Conservation (phyloP, 495 filamentous ascomycete genomes). For the Tuber umbilicatum region DNA sequence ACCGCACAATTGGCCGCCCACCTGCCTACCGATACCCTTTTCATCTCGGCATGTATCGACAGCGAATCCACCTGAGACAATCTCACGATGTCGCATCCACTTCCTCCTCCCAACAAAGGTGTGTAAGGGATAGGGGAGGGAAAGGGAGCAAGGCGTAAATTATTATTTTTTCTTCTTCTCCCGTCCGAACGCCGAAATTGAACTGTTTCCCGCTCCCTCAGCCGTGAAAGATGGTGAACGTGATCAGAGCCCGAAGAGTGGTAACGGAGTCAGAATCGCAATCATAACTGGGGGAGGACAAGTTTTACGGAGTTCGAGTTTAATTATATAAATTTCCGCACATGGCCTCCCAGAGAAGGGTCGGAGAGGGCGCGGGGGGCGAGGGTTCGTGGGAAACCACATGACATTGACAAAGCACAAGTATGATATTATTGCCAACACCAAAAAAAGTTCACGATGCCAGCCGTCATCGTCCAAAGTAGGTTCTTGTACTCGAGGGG, state of each 20-base stretch:
- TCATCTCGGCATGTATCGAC: not conserved
- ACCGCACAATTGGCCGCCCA: constrained; percentile 25
- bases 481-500: constrained; percentile 2
- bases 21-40: not conserved
- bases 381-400: not conserved
- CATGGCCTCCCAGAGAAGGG: constrained; percentile 10
- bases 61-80: constrained; percentile 27
- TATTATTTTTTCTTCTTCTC: not conserved
- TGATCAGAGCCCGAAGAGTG: constrained; percentile 8
- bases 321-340: constrained; percentile 35
- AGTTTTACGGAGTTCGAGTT: constrained; percentile 4
- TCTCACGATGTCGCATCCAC: constrained; percentile 36
- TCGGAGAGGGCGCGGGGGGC: not conserved
- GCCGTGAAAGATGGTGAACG: constrained; percentile 19
- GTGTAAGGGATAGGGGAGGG: no score
- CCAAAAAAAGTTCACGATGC: not conserved
- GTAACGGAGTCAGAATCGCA: not conserved
- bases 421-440: not conserved
- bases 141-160: not conserved
- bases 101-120: constrained; percentile 1
- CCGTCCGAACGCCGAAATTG: not conserved
- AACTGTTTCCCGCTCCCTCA: constrained; percentile 25
- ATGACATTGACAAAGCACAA: not conserved
- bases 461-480: constrained; percentile 4
- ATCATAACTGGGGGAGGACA: not conserved